These are phyloP conservation scores for Globisporangium perplexum DNA, from an alignment of 352 stramenopile genomes.

Conservation along the genomic window DNA sequence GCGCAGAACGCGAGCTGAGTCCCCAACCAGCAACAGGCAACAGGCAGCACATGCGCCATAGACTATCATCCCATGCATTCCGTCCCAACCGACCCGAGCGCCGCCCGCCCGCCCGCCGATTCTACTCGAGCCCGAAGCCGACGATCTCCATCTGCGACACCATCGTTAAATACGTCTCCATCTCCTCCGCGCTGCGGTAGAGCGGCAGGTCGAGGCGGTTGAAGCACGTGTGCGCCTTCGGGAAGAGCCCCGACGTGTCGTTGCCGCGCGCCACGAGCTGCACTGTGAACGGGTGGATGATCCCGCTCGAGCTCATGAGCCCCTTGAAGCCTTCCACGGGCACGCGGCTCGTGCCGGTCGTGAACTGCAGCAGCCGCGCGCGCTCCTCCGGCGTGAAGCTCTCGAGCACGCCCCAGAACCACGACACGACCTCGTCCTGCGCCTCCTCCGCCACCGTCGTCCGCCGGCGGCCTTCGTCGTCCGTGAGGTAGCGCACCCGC, in stretches of 20 bases:
- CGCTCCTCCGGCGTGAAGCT: conserved; percentile 60
- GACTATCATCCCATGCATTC: no score
- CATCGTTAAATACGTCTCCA: conserved; percentile 74
- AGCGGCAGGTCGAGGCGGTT: conserved; percentile 76
- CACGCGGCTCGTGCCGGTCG: conserved; percentile 70
- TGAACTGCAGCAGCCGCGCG: conserved; percentile 67
- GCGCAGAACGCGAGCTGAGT: neutral
- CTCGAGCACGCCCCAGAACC: conserved; percentile 70
- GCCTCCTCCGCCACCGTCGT: conserved; percentile 20
- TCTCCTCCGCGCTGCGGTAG: conserved; percentile 58
- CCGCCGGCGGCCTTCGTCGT: conserved; percentile 28
- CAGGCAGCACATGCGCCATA: no score
- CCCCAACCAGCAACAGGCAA: no score
- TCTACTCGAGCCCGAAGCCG: conserved; percentile 65
- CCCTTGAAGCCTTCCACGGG: conserved; percentile 78
- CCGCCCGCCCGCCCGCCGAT: conserved; percentile 4
- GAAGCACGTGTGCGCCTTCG: conserved; percentile 83
- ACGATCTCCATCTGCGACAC: conserved; percentile 80
- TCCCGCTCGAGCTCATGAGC: conserved; percentile 74
- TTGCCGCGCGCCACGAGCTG: conserved; percentile 50
- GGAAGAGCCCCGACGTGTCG: conserved; percentile 41
- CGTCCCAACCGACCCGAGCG: no score
- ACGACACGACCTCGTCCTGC: conserved; percentile 46
- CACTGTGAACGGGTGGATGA: conserved; percentile 77
- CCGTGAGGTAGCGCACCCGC: conserved; percentile 55